Conservation (phyloP, 2,329 filamentous ascomycete species). For the Chrysoporthe puriensis region DNA sequence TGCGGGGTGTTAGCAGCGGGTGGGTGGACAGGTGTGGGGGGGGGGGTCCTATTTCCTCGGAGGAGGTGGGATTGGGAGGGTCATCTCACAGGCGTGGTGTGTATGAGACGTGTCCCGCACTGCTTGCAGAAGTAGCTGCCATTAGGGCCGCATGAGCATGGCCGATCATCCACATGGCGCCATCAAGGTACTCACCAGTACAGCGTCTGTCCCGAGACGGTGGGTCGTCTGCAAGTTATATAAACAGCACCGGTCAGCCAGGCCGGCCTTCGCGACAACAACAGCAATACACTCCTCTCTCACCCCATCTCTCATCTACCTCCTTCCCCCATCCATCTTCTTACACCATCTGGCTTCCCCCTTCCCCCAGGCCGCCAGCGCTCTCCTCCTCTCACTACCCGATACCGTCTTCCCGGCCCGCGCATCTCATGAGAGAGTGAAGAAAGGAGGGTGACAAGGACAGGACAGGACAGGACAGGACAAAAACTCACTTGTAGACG, state of each 20-base stretch:
- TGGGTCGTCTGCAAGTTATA: conserved; percentile 52
- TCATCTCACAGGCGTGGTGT: conserved; percentile 57
- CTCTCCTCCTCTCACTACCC: background rate
- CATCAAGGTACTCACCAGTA: conserved; percentile 53
- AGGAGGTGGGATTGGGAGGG: background rate
- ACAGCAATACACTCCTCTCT: background rate
- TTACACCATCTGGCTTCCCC: background rate
- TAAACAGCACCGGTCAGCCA: conserved; percentile 9
- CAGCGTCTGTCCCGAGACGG: conserved; percentile 58
- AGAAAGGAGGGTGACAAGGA: background rate
- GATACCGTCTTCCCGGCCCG: background rate
- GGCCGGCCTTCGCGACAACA: background rate
- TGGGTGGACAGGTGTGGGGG: background rate
- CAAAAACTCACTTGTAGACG: conserved; percentile 56
- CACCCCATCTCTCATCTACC: too few species aligned
- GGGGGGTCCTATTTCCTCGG: too few species aligned
- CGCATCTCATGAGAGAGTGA: too few species aligned
- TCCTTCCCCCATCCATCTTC: background rate
- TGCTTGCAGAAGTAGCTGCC: conserved; percentile 66
- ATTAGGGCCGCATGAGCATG: conserved; percentile 4
- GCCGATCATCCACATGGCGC: conserved; percentile 3
- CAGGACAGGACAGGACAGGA: background rate
- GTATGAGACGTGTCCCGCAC: conserved; percentile 69
- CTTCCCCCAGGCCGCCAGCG: background rate
- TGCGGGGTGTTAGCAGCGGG: conserved; percentile 30